A percentile compares a stretch with the other conserved stretches of the same genome.
These are phyloP conservation scores for Dittrichia graveolens DNA, from an alignment of 129 eudicot genomes.

Conservation along the genomic window DNA sequence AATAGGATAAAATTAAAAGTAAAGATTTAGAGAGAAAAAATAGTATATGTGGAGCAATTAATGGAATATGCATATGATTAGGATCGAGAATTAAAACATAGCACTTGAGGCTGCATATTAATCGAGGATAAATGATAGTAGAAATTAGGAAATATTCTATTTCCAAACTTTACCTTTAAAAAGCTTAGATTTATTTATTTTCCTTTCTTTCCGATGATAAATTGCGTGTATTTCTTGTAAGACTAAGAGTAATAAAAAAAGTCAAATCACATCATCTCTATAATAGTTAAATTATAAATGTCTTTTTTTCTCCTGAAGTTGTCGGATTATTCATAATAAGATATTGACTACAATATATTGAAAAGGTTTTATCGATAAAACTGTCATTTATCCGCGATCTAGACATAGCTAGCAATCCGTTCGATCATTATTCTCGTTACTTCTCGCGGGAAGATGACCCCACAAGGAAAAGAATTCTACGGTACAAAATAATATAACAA, in stretches of 20 bases:
- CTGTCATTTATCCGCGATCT: slow-evolving; percentile 24
- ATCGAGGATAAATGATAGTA: not conserved
- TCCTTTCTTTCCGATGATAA: not conserved
- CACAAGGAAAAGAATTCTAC: slow-evolving; percentile 12
- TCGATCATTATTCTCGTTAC: slow-evolving; percentile 15
- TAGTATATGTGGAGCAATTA: too few relatives aligned
- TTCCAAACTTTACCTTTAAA: not conserved
- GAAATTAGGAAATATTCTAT: not conserved
- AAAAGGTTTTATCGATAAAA: slow-evolving; percentile 27
- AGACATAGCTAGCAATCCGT: slow-evolving; percentile 28
- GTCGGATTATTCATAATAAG: slow-evolving; percentile 11
- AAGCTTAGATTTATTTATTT: not conserved
- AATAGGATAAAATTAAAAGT: too few relatives aligned
- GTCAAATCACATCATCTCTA: not conserved
- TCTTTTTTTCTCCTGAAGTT: not conserved
- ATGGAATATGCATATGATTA: too few relatives aligned
- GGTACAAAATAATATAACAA: not conserved
- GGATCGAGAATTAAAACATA: too few relatives aligned
- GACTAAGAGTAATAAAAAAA: not conserved
- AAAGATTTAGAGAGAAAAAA: too few relatives aligned
- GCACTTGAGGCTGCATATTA: too few relatives aligned
- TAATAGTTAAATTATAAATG: too few relatives aligned
- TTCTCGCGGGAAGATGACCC: not conserved
- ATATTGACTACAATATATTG: slow-evolving; percentile 31
- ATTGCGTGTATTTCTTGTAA: not conserved